Percentiles rank a stretch among this genome's conserved stretches.
phyloP scores from a whole-genome alignment of 495 filamentous ascomycete species.

The Hypomontagnella monticulosa region DNA sequence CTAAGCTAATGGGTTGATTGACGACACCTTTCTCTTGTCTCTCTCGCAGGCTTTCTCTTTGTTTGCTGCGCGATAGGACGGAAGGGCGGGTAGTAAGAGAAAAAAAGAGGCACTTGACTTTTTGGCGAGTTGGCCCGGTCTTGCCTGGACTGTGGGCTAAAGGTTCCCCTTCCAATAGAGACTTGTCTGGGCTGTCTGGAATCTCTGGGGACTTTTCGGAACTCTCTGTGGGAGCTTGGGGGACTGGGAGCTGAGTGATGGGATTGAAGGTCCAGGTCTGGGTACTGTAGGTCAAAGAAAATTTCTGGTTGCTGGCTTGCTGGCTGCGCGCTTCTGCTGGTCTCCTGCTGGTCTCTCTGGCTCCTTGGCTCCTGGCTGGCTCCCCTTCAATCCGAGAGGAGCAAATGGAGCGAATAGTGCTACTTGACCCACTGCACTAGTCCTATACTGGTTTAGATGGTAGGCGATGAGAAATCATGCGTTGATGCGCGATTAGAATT shows the following conservation, averaged over 20 bases:
- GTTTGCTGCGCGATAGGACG: conserved; percentile 31
- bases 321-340: background rate
- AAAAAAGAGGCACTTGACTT: conserved; percentile 36
- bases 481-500: conserved; percentile 39
- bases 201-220: background rate
- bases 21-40: conserved; percentile 14
- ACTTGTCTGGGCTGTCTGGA: conserved; percentile 10
- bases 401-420: conserved; percentile 25
- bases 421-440: conserved; percentile 33
- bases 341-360: conserved; percentile 1
- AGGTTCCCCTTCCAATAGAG: background rate
- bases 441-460: conserved; percentile 20
- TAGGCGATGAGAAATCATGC: conserved; percentile 34
- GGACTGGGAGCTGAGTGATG: conserved; percentile 17
- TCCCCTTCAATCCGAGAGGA: conserved; percentile 33
- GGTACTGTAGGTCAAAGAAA: conserved; percentile 35
- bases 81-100: conserved; percentile 25
- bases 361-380: background rate
- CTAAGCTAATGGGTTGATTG: conserved; percentile 34
- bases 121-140: conserved; percentile 38
- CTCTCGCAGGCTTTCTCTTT: conserved; percentile 8
- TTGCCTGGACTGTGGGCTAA: conserved; percentile 27
- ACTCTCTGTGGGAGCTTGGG: background rate
- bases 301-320: conserved; percentile 25
- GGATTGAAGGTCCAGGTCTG: conserved; percentile 30